A percentile compares a stretch with the other conserved stretches of the same genome.
Conservation (phyloP, 225 moss, liverwort and hornwort species). For the Polytrichum formosum region DNA sequence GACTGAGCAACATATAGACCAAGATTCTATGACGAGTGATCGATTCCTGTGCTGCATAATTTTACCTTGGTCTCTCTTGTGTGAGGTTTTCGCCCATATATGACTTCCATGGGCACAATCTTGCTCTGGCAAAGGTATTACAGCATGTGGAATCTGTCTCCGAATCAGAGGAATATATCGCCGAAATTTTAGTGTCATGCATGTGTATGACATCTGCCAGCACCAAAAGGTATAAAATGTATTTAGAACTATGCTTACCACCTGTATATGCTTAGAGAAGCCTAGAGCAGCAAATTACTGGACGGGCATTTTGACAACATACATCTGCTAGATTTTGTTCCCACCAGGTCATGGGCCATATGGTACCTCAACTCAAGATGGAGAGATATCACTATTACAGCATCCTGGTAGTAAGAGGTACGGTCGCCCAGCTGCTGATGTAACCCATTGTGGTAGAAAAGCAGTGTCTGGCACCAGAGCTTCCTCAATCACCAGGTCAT, state of each 20-base stretch:
- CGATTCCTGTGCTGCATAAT: neutral
- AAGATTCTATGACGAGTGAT: neutral
- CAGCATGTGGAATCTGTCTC: neutral
- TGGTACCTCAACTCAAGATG: slow-evolving; percentile 30
- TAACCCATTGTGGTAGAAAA: slow-evolving; percentile 29
- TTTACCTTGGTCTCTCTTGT: neutral
- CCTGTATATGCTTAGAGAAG: neutral
- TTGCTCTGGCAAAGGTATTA: neutral
- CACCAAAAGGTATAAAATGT: neutral
- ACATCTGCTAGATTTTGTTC: no score
- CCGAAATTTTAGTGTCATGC: neutral
- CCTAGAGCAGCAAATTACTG: no score
- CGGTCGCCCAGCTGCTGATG: slow-evolving; percentile 30
- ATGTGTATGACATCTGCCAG: neutral
- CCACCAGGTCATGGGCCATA: no score
- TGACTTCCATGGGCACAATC: neutral
- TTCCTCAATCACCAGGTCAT: slow-evolving; percentile 39
- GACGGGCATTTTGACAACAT: no score
- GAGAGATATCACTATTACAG: slow-evolving; percentile 52
- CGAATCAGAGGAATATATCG: neutral
- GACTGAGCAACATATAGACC: slow-evolving; percentile 1
- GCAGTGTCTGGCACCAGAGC: slow-evolving; percentile 43
- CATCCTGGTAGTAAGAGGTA: slow-evolving; percentile 37
- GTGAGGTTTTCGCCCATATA: neutral
- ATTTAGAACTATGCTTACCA: neutral